Conservation (phyloP, 169 alveolate species). For the Plasmodium ovale region DNA sequence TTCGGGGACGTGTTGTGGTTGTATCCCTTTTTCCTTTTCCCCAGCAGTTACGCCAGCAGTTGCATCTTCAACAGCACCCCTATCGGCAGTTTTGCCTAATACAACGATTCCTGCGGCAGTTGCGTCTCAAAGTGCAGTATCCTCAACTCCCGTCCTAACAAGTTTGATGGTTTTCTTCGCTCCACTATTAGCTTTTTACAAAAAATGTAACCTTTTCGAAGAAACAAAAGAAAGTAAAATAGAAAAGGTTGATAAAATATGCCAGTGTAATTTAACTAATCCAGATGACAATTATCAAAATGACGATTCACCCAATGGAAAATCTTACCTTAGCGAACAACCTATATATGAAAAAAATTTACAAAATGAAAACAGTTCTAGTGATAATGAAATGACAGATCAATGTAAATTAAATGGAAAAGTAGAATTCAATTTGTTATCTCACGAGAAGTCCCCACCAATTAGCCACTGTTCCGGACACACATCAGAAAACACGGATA, state of each 20-base stretch:
- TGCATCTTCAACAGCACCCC: constrained; percentile 69
- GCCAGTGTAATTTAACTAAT: constrained; percentile 46
- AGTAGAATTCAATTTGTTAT: constrained; percentile 21
- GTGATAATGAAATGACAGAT: constrained; percentile 6
- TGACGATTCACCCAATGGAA: not conserved
- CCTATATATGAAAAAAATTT: not conserved
- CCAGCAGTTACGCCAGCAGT: constrained; percentile 70
- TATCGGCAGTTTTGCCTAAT: constrained; percentile 64
- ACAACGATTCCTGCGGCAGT: constrained; percentile 70
- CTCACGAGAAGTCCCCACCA: constrained; percentile 23
- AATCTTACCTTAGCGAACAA: not conserved
- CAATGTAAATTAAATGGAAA: not conserved
- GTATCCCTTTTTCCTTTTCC: constrained; percentile 60
- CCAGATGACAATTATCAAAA: constrained; percentile 16
- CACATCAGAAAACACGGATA: too few species aligned
- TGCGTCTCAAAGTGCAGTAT: constrained; percentile 68
- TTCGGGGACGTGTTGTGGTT: constrained; percentile 76
- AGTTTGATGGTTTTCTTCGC: constrained; percentile 57
- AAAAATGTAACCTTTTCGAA: constrained; percentile 34
- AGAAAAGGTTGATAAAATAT: constrained; percentile 36
- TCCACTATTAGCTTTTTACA: constrained; percentile 57
- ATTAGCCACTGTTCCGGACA: constrained; percentile 34
- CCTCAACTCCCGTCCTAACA: constrained; percentile 68
- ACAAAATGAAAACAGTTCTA: constrained; percentile 19
- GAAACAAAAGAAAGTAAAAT: constrained; percentile 10